Conservation (phyloP, 1,284 basidiomycete species). For the Caloboletus firmus region DNA sequence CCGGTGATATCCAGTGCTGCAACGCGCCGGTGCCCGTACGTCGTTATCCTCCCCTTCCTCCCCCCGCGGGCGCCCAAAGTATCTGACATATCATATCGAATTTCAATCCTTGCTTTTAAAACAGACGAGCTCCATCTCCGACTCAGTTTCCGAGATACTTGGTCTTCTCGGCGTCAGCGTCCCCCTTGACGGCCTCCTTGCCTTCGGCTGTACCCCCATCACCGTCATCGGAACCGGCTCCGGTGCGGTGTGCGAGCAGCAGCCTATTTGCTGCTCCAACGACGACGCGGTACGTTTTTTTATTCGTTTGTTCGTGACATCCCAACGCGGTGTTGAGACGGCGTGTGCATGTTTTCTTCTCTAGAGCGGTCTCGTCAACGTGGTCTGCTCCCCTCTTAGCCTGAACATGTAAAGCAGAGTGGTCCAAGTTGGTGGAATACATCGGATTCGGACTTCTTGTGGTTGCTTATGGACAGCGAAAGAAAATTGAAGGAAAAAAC, state of each 20-base stretch:
- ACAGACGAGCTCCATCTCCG: neutral
- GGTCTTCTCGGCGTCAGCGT: neutral
- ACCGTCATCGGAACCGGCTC: neutral
- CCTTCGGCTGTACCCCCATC: constrained; percentile 3
- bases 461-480: neutral
- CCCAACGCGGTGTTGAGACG: neutral
- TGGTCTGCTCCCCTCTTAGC: constrained; percentile 12
- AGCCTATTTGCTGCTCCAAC: constrained; percentile 14
- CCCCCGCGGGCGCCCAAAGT: too few species aligned
- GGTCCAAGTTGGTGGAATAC: too few species aligned
- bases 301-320: too few species aligned
- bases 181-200: neutral
- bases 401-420: neutral
- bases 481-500: neutral
- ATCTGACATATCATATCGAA: neutral
- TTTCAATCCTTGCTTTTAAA: neutral
- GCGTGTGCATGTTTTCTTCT: neutral
- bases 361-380: constrained; percentile 6
- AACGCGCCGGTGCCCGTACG: neutral
- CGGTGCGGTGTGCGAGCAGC: neutral
- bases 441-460: constrained; percentile 1
- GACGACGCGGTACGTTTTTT: constrained; percentile 2
- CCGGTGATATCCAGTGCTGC: constrained; percentile 13
- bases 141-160: rapidly evolving
- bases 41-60: neutral